phyloP scores from a whole-genome alignment of 179 eudicot genomes.

The Actinidia polygama region DNA sequence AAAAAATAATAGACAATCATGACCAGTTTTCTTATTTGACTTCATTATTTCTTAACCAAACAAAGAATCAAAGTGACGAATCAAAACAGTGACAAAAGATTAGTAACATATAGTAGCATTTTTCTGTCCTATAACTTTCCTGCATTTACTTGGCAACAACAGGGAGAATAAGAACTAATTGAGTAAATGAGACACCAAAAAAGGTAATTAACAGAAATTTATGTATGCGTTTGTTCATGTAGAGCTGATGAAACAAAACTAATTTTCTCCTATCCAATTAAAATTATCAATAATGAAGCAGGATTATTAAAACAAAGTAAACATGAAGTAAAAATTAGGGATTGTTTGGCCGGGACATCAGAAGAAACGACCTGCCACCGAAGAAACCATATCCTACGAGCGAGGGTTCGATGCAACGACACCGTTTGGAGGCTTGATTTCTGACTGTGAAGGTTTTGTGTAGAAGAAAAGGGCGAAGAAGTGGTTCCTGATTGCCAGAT shows the following conservation, averaged over 20 bases:
- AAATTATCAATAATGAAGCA: no score
- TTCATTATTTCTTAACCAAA: no score
- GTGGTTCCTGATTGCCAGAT: conserved; percentile 50
- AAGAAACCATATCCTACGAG: conserved; percentile 40
- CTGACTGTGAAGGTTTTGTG: conserved; percentile 39
- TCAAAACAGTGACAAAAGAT: no score
- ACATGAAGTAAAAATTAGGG: conserved; percentile 43
- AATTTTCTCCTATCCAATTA: neutral
- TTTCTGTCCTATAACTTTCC: no score
- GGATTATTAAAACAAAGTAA: neutral
- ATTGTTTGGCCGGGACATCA: conserved; percentile 63
- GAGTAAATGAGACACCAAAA: no score
- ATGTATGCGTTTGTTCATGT: neutral
- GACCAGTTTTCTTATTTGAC: no score
- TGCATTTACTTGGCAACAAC: neutral
- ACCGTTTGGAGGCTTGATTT: conserved; percentile 22
- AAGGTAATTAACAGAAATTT: neutral
- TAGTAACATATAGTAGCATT: no score
- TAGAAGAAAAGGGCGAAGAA: conserved; percentile 52
- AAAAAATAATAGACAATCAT: no score
- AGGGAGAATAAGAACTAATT: neutral
- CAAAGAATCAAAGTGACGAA: no score
- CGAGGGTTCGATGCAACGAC: conserved; percentile 17
- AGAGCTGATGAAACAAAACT: neutral
- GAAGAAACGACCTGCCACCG: conserved; percentile 66